phyloP scores from a whole-genome alignment of 2,329 filamentous ascomycete genomes.

The Ceratocystis lukuohia region DNA sequence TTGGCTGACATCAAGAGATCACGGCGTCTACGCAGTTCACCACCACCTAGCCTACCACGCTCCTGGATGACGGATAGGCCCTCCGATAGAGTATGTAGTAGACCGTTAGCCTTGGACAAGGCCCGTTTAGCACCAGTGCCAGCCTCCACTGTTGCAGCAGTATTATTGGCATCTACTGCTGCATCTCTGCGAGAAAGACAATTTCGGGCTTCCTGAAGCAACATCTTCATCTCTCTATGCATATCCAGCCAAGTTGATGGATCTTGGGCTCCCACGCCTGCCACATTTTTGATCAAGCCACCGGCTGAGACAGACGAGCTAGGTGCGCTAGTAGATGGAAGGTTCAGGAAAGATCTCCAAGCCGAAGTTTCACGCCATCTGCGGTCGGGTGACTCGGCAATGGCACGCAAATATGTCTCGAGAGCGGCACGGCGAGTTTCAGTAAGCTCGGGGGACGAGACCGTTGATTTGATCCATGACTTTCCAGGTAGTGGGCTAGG shows the following conservation, averaged over 20 bases:
- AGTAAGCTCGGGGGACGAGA: slow-evolving; percentile 54
- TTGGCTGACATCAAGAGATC: slow-evolving; percentile 57
- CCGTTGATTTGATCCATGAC: slow-evolving; percentile 63
- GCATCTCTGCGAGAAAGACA: slow-evolving; percentile 55
- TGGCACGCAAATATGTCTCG: slow-evolving; percentile 57
- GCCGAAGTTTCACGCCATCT: slow-evolving; percentile 60
- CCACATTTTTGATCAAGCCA: slow-evolving; percentile 30
- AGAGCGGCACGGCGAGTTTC: slow-evolving; percentile 55
- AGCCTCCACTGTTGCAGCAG: slow-evolving; percentile 42
- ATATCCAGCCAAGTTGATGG: slow-evolving; percentile 64
- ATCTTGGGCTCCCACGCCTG: slow-evolving; percentile 36
- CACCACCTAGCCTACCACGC: slow-evolving; percentile 48
- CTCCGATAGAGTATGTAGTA: slow-evolving; percentile 51
- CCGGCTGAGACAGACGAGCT: slow-evolving; percentile 37
- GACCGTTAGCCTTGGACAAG: slow-evolving; percentile 52
- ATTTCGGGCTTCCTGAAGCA: slow-evolving; percentile 53
- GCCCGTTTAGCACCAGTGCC: slow-evolving; percentile 62
- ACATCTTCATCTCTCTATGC: slow-evolving; percentile 57
- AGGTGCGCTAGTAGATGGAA: slow-evolving; percentile 42
- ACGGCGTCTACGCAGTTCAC: slow-evolving; percentile 56
- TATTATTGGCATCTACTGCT: slow-evolving; percentile 30
- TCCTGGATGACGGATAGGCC: slow-evolving; percentile 48
- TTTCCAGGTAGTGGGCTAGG: slow-evolving; percentile 57
- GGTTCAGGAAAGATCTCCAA: slow-evolving; percentile 61
- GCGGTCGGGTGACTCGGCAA: slow-evolving; percentile 59